Evolutionary conservation across 306 rosid species (phyloP).

Genomic region (Biancaea sappan): DNA sequence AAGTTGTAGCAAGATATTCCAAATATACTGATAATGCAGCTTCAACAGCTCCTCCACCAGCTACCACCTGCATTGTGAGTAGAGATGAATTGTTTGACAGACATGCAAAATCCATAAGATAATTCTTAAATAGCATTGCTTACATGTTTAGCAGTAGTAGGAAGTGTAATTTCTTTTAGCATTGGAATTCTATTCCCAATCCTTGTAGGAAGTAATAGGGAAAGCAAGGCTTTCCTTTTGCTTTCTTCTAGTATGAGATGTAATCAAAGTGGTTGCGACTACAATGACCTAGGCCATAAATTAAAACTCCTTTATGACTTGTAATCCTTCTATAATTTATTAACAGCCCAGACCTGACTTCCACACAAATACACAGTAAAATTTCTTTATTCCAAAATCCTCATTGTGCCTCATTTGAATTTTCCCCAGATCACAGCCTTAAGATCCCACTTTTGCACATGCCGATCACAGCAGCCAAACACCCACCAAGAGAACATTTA

Average conservation of each 20-base stretch:
- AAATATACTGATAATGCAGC: slow-evolving; percentile 89
- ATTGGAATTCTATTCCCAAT: background rate
- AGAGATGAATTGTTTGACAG: background rate
- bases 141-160: background rate
- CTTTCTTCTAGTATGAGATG: background rate
- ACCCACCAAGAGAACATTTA: background rate
- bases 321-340: background rate
- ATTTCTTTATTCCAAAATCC: background rate
- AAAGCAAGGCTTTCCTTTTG: background rate
- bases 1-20: slow-evolving; percentile 94
- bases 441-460: background rate
- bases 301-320: background rate
- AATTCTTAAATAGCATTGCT: background rate
- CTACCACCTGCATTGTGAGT: slow-evolving; percentile 70
- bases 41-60: slow-evolving; percentile 99
- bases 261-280: no score
- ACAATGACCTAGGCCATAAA: background rate
- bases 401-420: background rate
- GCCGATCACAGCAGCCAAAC: slow-evolving; percentile 4
- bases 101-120: background rate
- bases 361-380: background rate
- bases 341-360: background rate
- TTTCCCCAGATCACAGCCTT: background rate
- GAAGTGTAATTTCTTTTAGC: background rate
- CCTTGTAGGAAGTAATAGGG: background rate